Evolutionary conservation across 1,284 basidiomycete genomes (phyloP), one percentile per base, ranked within the genome.

Genomic region (Ceratobasidium sp.): DNA sequence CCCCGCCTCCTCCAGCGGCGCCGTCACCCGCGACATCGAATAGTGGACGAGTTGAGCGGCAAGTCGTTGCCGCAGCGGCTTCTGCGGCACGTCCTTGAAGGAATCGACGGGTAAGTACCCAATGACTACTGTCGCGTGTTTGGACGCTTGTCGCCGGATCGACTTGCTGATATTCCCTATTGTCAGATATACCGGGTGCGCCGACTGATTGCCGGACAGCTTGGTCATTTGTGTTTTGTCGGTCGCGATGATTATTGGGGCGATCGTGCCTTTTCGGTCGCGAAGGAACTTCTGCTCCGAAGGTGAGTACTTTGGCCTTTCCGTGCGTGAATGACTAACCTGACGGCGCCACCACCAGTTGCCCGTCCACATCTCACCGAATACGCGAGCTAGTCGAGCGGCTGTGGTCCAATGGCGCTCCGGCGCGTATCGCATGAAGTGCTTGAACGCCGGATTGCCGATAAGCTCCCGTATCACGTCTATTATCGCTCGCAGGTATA

Each of bases 11-110:
- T 49, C 69, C 23, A 71, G 13, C 9, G 56, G 39, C 20, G 44
- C 39, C 23, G 81, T 66, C 3, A 82, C 18, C 1, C 72, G 18
- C 3, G 28, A 5, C 80, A 83, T 82, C 42, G 78, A 79, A 9
- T 63, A 20, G 63, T 83, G 82, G 33, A 82, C 80, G 1, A 82
- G 78, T 15, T 80, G 33, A 23, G 28, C 60, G 15, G 64, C 53
- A 26, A 56, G 55, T 56, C 55, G 55, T 26, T 56, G 23, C 12
- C 55, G 26, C 55, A 56, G 55, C 55, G 26, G 12, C 26, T 56
- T 56, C 26, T 56, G 23, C 23, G 23, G 39, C 3, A 68, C 55
- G 40, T 77, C 55, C 12, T 26, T 28, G 23, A 72, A 72, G 2
- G 12, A 23, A 18, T 72, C 70, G 1, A 75, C 58, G n/a, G 79